A percentile compares a stretch with the other conserved stretches of the same genome.
phyloP scores from a whole-genome alignment of 257 asterid species.

The Forsythia viridissima region DNA sequence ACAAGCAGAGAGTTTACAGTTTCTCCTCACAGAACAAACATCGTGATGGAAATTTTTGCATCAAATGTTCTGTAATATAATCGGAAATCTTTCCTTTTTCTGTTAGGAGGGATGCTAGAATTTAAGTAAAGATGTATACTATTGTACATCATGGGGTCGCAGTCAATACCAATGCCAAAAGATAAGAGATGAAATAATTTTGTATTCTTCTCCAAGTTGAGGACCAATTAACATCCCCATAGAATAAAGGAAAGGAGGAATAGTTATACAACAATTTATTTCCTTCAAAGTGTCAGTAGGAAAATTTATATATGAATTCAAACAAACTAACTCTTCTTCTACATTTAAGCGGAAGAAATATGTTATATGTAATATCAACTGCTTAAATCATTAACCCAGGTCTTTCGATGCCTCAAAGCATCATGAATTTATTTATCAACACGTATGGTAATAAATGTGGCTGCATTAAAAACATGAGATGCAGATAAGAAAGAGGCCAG shows the following conservation, averaged over 20 bases:
- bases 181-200: background rate
- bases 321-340: background rate
- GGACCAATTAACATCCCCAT: background rate
- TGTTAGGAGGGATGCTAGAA: background rate
- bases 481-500: conserved; percentile 28
- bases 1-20: conserved; percentile 18
- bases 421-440: background rate
- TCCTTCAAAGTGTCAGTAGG: background rate
- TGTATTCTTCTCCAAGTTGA: background rate
- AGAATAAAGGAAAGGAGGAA: background rate
- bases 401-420: background rate
- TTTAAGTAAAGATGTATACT: conserved; percentile 1
- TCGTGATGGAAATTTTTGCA: conserved; percentile 15
- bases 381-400: background rate
- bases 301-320: background rate
- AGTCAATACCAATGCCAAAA: conserved; percentile 1
- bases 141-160: background rate
- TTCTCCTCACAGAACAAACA: conserved; percentile 13
- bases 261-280: conserved; percentile 3
- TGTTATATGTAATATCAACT: background rate
- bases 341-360: background rate
- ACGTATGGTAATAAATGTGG: background rate
- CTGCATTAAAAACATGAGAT: conserved; percentile 18
- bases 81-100: background rate
- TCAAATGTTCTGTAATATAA: conserved; percentile 11